Evolutionary conservation across 305 asterid species (phyloP), one percentile per base, ranked within the genome.

Genomic region (Fraxinus ornus): DNA sequence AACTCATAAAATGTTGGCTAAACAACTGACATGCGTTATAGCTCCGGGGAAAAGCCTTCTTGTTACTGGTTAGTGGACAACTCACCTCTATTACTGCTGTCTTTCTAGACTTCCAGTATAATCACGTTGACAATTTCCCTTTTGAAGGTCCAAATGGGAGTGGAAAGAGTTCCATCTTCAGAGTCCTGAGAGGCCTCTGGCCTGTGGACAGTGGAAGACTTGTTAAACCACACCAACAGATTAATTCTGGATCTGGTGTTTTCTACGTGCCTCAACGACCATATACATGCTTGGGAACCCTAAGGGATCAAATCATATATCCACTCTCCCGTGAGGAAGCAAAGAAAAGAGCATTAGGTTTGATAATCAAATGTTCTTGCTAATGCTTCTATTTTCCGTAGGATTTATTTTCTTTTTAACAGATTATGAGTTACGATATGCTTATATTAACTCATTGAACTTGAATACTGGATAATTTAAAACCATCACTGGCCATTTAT

Each of bases 141-240:
- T 83, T 86, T 87, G 75, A 87, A 96, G 98, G 99, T 85, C 99
- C 99, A 84, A 96, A 96, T 86, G 99, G 99, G 85, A 96, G 98
- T 88, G 99, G 99, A 75, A 94, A 96, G 91, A 96, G 99, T 87
- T 96, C 99, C 15, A 86, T 96, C 84, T 96, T 96, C 90, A 86
- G 99, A 91, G 99, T 94, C 78, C 98, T 96, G 77, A 90, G 98
- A 77, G 98, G 97, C 79, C 97, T 96, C 75, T 96, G 99, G 99
- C 99, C 98, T 35, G 95, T 92, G 82, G 94, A 93, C 70, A 90
- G 89, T 86, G 98, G 99, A 80, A 91, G 86, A 80, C 97, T 94
- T 60, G 83, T 85, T 64, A 93, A 84, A 88, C 98, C 98, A 7
- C 81, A 81, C 66, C 93, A 89, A 79, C 84, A 86, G 17, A 60